Conservation (phyloP, 176 grass and related monocot genomes). For the Avena insularis region DNA sequence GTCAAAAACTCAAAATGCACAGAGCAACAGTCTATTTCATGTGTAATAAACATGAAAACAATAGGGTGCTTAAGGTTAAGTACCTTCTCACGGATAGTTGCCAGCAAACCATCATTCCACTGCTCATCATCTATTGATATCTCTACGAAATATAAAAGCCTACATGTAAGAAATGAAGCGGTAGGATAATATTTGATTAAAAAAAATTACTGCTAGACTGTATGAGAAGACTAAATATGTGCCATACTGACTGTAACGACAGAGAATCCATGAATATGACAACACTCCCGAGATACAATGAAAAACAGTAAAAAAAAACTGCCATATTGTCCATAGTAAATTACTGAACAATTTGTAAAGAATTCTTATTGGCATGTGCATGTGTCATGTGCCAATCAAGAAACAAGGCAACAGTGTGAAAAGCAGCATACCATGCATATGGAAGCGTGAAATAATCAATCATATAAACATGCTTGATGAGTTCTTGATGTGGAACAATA, state of each 20-base stretch:
- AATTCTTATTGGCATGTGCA: neutral
- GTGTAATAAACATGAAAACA: conserved; percentile 17
- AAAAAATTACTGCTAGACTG: conserved; percentile 32
- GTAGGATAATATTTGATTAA: conserved; percentile 24
- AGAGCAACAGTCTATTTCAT: neutral
- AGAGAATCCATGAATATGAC: conserved; percentile 12
- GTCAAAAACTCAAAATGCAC: conserved; percentile 35
- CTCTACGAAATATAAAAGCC: conserved; percentile 60
- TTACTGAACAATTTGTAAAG: neutral
- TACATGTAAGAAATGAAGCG: neutral
- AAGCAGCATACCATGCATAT: neutral
- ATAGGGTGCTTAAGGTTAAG: conserved; percentile 10
- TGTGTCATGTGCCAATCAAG: neutral
- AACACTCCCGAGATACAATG: neutral
- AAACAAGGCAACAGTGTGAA: neutral
- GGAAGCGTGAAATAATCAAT: conserved; percentile 24
- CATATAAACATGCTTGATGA: neutral
- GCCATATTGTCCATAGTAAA: neutral
- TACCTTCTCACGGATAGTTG: conserved; percentile 96
- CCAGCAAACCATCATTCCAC: conserved; percentile 97
- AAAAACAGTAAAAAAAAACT: neutral
- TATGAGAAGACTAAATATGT: conserved; percentile 33
- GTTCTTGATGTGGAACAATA: neutral
- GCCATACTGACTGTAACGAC: conserved; percentile 25
- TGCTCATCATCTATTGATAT: conserved; percentile 75